Base-by-base conservation (phyloP, 768 basidiomycete species). In the Psilocybe subaeruginosa region DNA sequence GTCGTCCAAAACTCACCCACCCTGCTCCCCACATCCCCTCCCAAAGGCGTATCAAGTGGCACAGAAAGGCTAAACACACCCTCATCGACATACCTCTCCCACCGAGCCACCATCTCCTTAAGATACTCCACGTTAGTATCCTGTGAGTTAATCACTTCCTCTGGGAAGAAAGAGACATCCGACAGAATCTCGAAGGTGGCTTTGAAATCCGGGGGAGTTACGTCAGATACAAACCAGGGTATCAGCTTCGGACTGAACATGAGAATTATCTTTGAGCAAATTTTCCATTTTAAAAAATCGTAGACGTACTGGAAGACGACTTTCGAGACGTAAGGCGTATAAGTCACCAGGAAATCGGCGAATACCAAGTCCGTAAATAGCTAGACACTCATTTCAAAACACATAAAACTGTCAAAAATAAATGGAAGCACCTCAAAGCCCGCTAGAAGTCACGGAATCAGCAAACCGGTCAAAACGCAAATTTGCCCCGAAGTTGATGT, bases 141-240 rank as follows among this genome's bases (percentile, higher is more conserved):
- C 56, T 51, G 8, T 30, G 73, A 70, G 11, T 61, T 58, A 51
- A 72, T 60, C 47, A 72, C 60, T 1, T 76, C 71, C 2, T 68
- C 64, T 3, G 73, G 66, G 69, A 90, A 87, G 79, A 96, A 95
- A 8, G 85, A 76, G 2, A 84, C 78, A 47, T 87, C 81, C 47
- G 89, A 80, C 1, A 95, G 78, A 6, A 79, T 79, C 1, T 71
- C 55, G 58, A 96, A 81, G 0, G 86, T 83, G 52, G 78, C 73
- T 27, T 71, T 66, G 73, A 97, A 97, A 73, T 99, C 97, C 27
- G 81, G 77, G 1, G 97, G 95, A 3, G 92, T 91, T 29, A 96
- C 95, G 72, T 97, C 94, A 9, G 92, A 95, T 49, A 98, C 96
- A 71, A 99, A 99, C 95, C 97, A 99, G 0, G 96, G 96, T 54